Evolutionary conservation across 2,329 filamentous ascomycete species (phyloP).

Genomic region (Amauroascus verrucosus): DNA sequence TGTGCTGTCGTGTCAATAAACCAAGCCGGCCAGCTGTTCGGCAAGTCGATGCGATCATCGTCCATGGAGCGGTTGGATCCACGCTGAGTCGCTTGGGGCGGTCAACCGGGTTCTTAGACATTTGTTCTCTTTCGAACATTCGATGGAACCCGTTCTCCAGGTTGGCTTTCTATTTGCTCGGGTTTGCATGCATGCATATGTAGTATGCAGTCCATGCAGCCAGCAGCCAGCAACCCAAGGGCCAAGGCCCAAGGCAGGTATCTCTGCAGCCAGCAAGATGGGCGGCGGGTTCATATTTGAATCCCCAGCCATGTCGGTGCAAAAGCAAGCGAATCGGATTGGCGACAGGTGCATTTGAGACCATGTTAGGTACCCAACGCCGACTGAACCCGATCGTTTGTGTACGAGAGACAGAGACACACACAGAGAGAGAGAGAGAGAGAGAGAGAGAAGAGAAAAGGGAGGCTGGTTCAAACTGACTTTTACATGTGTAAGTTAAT

Average conservation of each 20-base stretch:
- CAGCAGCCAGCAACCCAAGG: too few relatives aligned
- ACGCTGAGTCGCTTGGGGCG: conserved; percentile 9
- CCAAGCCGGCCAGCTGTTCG: conserved; percentile 10
- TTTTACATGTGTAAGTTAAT: too few relatives aligned
- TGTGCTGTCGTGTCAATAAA: conserved; percentile 15
- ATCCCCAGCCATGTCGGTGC: conserved; percentile 2
- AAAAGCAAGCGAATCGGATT: neutral
- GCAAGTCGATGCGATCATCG: conserved; percentile 1
- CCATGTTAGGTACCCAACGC: conserved; percentile 4
- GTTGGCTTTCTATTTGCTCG: neutral
- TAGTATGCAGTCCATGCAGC: too few relatives aligned
- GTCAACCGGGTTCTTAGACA: conserved; percentile 2
- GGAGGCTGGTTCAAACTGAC: too few relatives aligned
- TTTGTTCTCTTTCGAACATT: neutral
- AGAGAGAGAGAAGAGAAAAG: neutral
- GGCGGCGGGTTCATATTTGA: conserved; percentile 1
- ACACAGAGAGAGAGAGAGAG: too few relatives aligned
- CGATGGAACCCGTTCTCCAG: neutral
- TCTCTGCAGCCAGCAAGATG: too few relatives aligned
- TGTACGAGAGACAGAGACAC: too few relatives aligned
- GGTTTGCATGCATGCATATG: neutral
- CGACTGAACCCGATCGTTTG: neutral
- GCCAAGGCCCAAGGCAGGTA: neutral
- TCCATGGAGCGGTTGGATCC: conserved; percentile 8
- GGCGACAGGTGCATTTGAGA: neutral